Percentiles rank a stretch among this genome's conserved stretches.
Conservation (phyloP, 129 eudicot genomes). For the Silybum marianum region DNA sequence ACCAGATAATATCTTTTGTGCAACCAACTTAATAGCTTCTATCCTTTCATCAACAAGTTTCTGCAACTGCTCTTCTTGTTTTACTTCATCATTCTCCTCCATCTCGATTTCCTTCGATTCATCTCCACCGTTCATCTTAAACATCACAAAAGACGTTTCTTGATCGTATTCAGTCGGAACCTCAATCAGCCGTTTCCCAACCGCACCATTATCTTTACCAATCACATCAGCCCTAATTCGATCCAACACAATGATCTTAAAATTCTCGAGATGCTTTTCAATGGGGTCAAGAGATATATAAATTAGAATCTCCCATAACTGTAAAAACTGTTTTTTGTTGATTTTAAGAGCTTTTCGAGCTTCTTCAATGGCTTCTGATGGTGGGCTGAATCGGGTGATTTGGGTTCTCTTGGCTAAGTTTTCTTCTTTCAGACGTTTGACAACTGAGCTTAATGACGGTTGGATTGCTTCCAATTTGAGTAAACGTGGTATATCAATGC, state of each 20-base stretch:
- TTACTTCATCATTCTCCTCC: slow-evolving; percentile 50
- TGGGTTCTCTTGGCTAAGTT: slow-evolving; percentile 64
- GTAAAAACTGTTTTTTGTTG: slow-evolving; percentile 79
- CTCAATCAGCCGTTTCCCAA: slow-evolving; percentile 67
- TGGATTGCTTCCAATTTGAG: slow-evolving; percentile 58
- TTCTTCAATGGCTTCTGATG: slow-evolving; percentile 50
- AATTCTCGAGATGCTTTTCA: slow-evolving; percentile 73
- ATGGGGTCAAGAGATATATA: slow-evolving; percentile 62
- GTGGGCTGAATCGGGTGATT: slow-evolving; percentile 49
- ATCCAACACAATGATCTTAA: slow-evolving; percentile 48
- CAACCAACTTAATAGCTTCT: slow-evolving; percentile 61
- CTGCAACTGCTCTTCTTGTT: slow-evolving; percentile 65
- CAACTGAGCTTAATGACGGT: slow-evolving; percentile 46
- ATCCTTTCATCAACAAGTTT: slow-evolving; percentile 83
- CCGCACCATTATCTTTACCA: slow-evolving; percentile 67
- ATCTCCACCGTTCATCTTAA: slow-evolving; percentile 48
- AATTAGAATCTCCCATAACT: slow-evolving; percentile 87
- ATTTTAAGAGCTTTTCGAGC: slow-evolving; percentile 73
- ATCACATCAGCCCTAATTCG: slow-evolving; percentile 68
- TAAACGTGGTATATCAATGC: slow-evolving; percentile 72
- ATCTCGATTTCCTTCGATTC: slow-evolving; percentile 48
- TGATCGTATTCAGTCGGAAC: slow-evolving; percentile 62
- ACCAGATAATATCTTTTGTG: slow-evolving; percentile 43
- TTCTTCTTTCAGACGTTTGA: slow-evolving; percentile 53
- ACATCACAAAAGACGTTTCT: slow-evolving; percentile 85